These are phyloP conservation scores for Neurospora sp. DNA, from an alignment of 495 filamentous ascomycete genomes.

Conservation along the genomic window DNA sequence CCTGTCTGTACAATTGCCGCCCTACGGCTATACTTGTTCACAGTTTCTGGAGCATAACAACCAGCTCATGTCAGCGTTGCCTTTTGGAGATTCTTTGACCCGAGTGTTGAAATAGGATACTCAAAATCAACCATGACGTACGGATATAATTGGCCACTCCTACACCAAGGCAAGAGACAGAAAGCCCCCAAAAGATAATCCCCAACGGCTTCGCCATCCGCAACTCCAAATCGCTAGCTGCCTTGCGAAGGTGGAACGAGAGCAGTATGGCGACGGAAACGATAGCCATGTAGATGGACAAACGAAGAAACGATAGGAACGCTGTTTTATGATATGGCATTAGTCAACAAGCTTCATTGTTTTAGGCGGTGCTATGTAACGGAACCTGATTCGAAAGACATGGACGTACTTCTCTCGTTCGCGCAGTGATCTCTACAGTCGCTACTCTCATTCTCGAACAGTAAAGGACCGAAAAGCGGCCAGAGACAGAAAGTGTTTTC, in stretches of 20 bases:
- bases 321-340: slow-evolving; percentile 20
- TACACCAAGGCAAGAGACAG: slow-evolving; percentile 60
- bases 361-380: not conserved
- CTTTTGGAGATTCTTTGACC: not conserved
- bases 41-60: slow-evolving; percentile 39
- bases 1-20: slow-evolving; percentile 84
- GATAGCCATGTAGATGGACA: slow-evolving; percentile 83
- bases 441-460: slow-evolving; percentile 80
- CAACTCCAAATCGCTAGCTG: slow-evolving; percentile 60
- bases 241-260: slow-evolving; percentile 78
- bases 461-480: slow-evolving; percentile 64
- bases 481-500: slow-evolving; percentile 47
- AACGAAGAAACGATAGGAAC: slow-evolving; percentile 90
- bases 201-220: slow-evolving; percentile 76
- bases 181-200: slow-evolving; percentile 76
- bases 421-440: slow-evolving; percentile 83
- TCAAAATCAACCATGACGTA: slow-evolving; percentile 7
- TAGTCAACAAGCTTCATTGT: not conserved
- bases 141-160: slow-evolving; percentile 81
- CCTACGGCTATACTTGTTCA: slow-evolving; percentile 71
- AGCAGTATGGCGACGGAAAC: slow-evolving; percentile 83
- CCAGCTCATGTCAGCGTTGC: not conserved
- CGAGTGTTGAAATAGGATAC: not conserved
- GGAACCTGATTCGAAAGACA: not conserved
- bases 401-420: slow-evolving; percentile 56